Percentiles rank a stretch among this genome's conserved stretches.
These are phyloP conservation scores for Citrus hindsii DNA, from an alignment of 345 rosid genomes.

Conservation along the genomic window DNA sequence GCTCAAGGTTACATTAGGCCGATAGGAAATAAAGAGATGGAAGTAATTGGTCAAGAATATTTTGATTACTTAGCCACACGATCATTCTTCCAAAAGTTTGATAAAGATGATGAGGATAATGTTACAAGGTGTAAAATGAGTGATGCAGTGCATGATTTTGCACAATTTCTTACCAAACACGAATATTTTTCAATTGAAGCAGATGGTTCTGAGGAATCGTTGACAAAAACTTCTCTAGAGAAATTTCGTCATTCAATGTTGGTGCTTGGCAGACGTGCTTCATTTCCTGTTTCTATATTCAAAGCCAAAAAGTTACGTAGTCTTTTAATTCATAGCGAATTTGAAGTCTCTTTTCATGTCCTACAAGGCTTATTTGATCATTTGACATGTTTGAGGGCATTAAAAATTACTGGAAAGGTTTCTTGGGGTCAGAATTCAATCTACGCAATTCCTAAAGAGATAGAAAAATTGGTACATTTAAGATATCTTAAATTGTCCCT, in stretches of 20 bases:
- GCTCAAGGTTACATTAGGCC: neutral
- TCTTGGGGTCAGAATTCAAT: too few species aligned
- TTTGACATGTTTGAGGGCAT: too few species aligned
- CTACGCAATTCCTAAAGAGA: neutral
- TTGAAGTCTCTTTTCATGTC: too few species aligned
- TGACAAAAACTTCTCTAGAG: too few species aligned
- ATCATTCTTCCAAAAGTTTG: neutral
- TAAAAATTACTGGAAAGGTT: too few species aligned
- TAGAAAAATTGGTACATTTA: neutral
- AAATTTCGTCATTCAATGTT: neutral
- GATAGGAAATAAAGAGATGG: neutral
- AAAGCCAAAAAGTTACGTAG: neutral
- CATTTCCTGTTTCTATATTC: neutral
- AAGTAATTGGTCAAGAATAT: neutral
- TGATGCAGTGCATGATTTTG: neutral
- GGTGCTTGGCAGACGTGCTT: neutral
- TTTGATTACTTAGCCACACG: neutral
- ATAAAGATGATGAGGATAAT: too few species aligned
- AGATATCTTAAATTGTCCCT: neutral
- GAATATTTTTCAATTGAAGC: neutral
- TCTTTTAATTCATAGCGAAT: neutral
- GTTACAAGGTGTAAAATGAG: neutral
- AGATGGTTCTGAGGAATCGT: too few species aligned
- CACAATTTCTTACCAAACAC: neutral
- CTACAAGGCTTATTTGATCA: too few species aligned